Percentiles rank a stretch among this genome's conserved stretches.
Evolutionary conservation across 305 asterid genomes (phyloP).

Genomic region (Petunia hybrid): DNA sequence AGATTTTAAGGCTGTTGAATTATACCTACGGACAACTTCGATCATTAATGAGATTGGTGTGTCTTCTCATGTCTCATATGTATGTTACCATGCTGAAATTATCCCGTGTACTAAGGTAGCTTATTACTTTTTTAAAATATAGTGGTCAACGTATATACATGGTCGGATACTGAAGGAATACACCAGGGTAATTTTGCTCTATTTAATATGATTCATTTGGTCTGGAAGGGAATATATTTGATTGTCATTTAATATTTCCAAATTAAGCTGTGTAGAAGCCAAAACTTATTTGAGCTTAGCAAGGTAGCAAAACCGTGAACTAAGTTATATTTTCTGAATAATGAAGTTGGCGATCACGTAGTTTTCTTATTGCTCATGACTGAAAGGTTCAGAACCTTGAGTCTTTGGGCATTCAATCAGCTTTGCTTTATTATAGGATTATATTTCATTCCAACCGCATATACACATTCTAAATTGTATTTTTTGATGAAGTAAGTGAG

Average conservation of each 20-base stretch:
- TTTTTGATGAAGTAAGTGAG: neutral
- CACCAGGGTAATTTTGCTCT: too few species aligned
- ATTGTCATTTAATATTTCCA: neutral
- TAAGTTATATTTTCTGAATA: neutral
- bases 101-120: too few species aligned
- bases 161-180: too few species aligned
- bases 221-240: neutral
- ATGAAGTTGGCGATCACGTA: neutral
- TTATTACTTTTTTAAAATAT: too few species aligned
- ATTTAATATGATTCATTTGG: too few species aligned
- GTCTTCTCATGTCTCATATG: too few species aligned
- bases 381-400: constrained; percentile 15
- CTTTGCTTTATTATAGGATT: neutral
- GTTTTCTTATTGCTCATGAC: constrained; percentile 17
- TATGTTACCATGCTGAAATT: too few species aligned
- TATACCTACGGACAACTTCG: too few species aligned
- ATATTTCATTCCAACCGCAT: neutral
- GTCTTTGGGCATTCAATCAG: neutral
- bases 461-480: neutral
- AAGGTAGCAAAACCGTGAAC: neutral
- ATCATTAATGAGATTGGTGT: too few species aligned
- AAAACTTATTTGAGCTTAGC: constrained; percentile 12
- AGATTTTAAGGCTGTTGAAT: too few species aligned
- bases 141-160: too few species aligned
- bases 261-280: neutral